A percentile compares a stretch with the other conserved stretches of the same genome.
phyloP scores from a whole-genome alignment of 257 asterid species.

The Nicotiana paniculata region DNA sequence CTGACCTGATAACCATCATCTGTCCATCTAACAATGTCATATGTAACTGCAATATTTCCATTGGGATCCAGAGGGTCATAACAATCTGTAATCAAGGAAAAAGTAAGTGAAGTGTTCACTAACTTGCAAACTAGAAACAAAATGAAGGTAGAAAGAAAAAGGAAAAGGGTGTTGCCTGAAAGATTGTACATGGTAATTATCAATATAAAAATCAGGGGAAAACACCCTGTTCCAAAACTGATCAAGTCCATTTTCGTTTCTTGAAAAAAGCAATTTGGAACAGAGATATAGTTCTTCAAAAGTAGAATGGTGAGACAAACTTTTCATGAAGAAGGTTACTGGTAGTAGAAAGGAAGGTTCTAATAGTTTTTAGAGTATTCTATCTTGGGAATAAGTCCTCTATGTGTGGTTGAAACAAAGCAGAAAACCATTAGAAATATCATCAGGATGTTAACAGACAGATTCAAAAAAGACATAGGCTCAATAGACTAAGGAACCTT shows the following conservation, averaged over 20 bases:
- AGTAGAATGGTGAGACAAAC: not conserved
- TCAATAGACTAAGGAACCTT: not conserved
- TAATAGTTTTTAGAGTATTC: not conserved
- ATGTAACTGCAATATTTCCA: slow-evolving; percentile 49
- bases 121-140: not conserved
- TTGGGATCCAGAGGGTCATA: slow-evolving; percentile 71
- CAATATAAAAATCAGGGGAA: slow-evolving; percentile 17
- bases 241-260: slow-evolving; percentile 25
- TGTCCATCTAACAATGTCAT: slow-evolving; percentile 41
- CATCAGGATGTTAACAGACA: slow-evolving; percentile 23
- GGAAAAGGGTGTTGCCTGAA: slow-evolving; percentile 42
- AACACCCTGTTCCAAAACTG: slow-evolving; percentile 8
- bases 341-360: not conserved
- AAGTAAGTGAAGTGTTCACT: not conserved
- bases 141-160: not conserved
- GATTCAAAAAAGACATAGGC: slow-evolving; percentile 1
- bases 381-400: not conserved
- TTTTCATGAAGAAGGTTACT: not conserved
- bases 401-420: not conserved
- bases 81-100: slow-evolving; percentile 39
- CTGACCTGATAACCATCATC: slow-evolving; percentile 59
- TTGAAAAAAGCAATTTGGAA: not conserved
- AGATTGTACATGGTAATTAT: slow-evolving; percentile 22
- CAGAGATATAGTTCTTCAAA: not conserved
- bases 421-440: slow-evolving; percentile 31